These are phyloP conservation scores for Claviceps quebecensis DNA, from an alignment of 2,329 filamentous ascomycete genomes.

Conservation along the genomic window DNA sequence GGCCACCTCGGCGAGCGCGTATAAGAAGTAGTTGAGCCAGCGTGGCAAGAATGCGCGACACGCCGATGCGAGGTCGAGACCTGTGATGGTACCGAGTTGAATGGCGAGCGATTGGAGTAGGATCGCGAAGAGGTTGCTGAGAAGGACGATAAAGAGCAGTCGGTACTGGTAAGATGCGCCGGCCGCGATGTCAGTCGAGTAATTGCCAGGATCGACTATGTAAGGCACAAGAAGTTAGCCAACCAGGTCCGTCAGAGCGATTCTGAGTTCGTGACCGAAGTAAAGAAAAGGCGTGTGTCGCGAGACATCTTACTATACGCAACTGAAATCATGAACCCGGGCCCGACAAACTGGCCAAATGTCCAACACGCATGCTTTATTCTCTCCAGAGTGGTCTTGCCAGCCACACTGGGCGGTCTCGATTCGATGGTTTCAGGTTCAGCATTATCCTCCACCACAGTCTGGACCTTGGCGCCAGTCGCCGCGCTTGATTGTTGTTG, in stretches of 20 bases:
- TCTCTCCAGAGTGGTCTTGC: slow-evolving; percentile 6
- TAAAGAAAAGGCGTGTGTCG: background rate
- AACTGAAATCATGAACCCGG: slow-evolving; percentile 51
- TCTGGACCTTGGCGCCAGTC: background rate
- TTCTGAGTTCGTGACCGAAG: background rate
- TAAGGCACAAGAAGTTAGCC: background rate
- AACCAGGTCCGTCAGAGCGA: background rate
- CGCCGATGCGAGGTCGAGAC: slow-evolving; percentile 51
- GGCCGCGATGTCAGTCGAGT: slow-evolving; percentile 55
- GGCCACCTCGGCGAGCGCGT: slow-evolving; percentile 48
- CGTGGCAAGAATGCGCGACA: slow-evolving; percentile 50
- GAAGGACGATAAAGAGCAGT: slow-evolving; percentile 53
- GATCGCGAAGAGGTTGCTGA: slow-evolving; percentile 59
- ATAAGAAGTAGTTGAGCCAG: slow-evolving; percentile 50
- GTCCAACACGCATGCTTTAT: slow-evolving; percentile 10
- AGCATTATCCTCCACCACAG: background rate
- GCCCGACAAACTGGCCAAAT: slow-evolving; percentile 40
- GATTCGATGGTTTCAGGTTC: background rate
- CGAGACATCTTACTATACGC: slow-evolving; percentile 35
- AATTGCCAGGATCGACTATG: slow-evolving; percentile 49
- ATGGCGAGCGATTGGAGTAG: slow-evolving; percentile 54
- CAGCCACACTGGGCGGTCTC: background rate
- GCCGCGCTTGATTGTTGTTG: background rate
- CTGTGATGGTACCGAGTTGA: slow-evolving; percentile 56
- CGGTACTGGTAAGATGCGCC: slow-evolving; percentile 51